Evolutionary conservation across 495 filamentous ascomycete genomes (phyloP), one percentile per base, ranked within the genome.

Genomic region (Penicillium lagena): DNA sequence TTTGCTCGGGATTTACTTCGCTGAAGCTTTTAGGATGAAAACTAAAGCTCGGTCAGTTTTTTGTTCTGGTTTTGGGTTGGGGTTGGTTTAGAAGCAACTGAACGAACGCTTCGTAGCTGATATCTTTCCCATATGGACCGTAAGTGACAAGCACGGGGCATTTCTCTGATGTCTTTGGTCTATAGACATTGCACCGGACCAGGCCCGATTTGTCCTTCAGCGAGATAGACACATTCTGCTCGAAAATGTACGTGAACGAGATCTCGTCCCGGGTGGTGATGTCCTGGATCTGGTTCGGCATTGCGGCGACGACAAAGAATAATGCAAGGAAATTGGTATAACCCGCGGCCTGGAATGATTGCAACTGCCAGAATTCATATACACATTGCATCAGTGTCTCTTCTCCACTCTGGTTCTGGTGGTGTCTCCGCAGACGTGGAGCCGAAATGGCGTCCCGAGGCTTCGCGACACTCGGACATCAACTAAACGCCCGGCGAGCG

Each of bases 61-160:
- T 22, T 22, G 22, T n/a, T n/a, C n/a, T n/a, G 22, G 22, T 3
- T 22, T 22, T 22, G 22, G 2, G 3, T 22, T 22, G 22, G 6
- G 22, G 38, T 47, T 22, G 39, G 34, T 32, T 33, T 36, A 33
- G 29, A n/a, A 35, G 34, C 39, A 48, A 1, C 36, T 36, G 40
- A 42, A 47, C 59, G 32, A 52, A 72, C 58, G 51, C 58, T 15
- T 44, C 37, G 39, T 59, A 61, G 17, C 48, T 56, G 30, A 63
- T 66, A 30, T 84, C 80, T 49, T 86, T 85, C 9, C 81, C 82
- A 50, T 86, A 86, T 1, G 82, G 81, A 0, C 68, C 67, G 29
- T 72, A 72, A 1, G 68, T 72, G 9, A 70, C 67, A 6, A 70
- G 45, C 8, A 67, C 67, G 7, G 67, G 68, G 11, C 52, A 49